Percentiles rank a stretch among this genome's conserved stretches.
These are phyloP conservation scores for Neofusicoccum parvum DNA, from an alignment of 2,329 filamentous ascomycete genomes.

Conservation along the genomic window DNA sequence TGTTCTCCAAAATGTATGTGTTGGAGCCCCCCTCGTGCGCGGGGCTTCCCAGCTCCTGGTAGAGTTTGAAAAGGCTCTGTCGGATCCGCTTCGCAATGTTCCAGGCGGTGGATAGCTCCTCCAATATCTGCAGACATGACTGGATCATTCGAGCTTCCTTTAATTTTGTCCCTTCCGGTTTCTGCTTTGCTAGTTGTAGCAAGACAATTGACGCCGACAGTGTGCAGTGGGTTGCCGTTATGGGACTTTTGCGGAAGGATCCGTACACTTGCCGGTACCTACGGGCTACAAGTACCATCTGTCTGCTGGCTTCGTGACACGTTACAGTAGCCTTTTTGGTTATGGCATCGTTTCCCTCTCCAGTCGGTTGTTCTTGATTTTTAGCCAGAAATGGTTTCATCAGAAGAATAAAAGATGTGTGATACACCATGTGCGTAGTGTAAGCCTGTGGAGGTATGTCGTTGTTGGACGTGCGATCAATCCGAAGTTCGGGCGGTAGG, in stretches of 20 bases:
- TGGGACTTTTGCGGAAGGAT: conserved; percentile 38
- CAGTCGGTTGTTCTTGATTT: not conserved
- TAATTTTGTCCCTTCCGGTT: not conserved
- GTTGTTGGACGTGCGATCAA: conserved; percentile 26
- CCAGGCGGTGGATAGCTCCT: conserved; percentile 1
- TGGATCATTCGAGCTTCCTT: not conserved
- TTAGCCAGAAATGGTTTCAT: conserved; percentile 32
- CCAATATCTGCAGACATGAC: not conserved
- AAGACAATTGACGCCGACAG: conserved; percentile 36
- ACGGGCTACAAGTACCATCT: conserved; percentile 31
- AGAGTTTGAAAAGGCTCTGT: not conserved
- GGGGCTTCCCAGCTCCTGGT: not conserved
- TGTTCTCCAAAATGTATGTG: not conserved
- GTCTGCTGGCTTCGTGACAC: conserved; percentile 29
- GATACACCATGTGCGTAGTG: conserved; percentile 39
- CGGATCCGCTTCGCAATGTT: not conserved
- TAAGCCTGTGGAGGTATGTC: conserved; percentile 34
- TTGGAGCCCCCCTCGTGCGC: not conserved
- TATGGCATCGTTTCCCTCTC: not conserved
- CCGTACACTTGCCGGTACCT: conserved; percentile 39
- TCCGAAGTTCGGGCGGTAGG: conserved; percentile 35
- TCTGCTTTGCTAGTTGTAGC: not conserved
- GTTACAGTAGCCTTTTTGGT: conserved; percentile 23
- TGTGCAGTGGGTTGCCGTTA: conserved; percentile 40
- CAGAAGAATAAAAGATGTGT: conserved; percentile 38